Evolutionary conservation across 768 basidiomycete genomes (phyloP).

Genomic region (Lactarius evosmus): DNA sequence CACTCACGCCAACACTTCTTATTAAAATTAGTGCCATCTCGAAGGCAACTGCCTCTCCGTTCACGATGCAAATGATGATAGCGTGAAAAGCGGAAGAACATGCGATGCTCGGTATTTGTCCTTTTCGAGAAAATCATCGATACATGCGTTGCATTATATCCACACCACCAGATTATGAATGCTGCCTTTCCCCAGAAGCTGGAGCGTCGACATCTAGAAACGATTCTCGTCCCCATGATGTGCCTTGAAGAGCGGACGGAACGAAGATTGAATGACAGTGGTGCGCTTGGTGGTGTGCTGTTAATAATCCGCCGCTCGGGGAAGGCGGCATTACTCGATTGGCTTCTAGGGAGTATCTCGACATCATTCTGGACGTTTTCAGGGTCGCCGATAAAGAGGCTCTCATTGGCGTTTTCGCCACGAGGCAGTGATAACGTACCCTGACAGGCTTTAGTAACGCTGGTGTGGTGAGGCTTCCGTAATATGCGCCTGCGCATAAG

Average conservation of each 20-base stretch:
- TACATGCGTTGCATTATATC: not conserved
- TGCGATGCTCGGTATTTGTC: not conserved
- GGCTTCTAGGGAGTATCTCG: not conserved
- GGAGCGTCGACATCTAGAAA: not conserved
- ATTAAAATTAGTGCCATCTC: not conserved
- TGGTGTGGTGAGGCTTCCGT: not conserved
- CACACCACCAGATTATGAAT: slow-evolving; percentile 9
- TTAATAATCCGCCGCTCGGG: not conserved
- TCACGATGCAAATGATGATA: not conserved
- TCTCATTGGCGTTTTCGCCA: not conserved
- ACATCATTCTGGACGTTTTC: not conserved
- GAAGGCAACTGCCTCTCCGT: not conserved
- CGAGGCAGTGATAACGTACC: not conserved
- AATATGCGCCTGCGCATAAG: slow-evolving; percentile 10
- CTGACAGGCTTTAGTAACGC: not conserved
- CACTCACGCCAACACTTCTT: slow-evolving; percentile 4
- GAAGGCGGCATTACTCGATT: not conserved
- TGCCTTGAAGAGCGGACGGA: slow-evolving; percentile 2
- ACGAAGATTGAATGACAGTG: not conserved
- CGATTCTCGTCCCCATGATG: slow-evolving; percentile 1
- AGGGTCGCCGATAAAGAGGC: not conserved
- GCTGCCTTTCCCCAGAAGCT: not conserved
- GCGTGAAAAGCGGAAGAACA: not conserved
- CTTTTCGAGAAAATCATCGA: not conserved
- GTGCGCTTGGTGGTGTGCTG: not conserved